phyloP scores from a whole-genome alignment of 73 alveolate genomes.

The Paramecium primaurelia region DNA sequence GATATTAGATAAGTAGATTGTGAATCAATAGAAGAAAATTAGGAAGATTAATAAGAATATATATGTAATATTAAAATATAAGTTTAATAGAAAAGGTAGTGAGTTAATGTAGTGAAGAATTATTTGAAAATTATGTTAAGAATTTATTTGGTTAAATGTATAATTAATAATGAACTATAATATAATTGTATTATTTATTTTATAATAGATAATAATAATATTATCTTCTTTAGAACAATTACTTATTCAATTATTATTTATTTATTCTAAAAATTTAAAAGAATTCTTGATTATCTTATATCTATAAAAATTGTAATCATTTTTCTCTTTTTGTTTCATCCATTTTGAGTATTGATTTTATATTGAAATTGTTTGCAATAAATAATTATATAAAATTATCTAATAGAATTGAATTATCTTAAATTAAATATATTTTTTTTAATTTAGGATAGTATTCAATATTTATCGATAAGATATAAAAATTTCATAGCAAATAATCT shows the following conservation, averaged over 20 bases:
- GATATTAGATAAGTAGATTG: background rate
- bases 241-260: background rate
- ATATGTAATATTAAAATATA: background rate
- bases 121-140: background rate
- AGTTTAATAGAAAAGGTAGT: background rate
- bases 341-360: no score
- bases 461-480: no score
- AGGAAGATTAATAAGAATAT: background rate
- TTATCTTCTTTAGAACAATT: background rate
- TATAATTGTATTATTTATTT: background rate
- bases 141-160: background rate
- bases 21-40: background rate
- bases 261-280: no score
- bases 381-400: no score
- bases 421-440: no score
- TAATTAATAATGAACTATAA: background rate
- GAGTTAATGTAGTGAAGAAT: background rate
- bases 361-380: no score
- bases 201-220: background rate
- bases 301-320: no score
- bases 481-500: no score
- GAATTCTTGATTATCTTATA: no score
- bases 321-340: no score
- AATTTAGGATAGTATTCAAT: no score
- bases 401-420: no score